These are phyloP conservation scores for Blechomonas ayalai DNA, from an alignment of 208 protist genomes.

Conservation along the genomic window DNA sequence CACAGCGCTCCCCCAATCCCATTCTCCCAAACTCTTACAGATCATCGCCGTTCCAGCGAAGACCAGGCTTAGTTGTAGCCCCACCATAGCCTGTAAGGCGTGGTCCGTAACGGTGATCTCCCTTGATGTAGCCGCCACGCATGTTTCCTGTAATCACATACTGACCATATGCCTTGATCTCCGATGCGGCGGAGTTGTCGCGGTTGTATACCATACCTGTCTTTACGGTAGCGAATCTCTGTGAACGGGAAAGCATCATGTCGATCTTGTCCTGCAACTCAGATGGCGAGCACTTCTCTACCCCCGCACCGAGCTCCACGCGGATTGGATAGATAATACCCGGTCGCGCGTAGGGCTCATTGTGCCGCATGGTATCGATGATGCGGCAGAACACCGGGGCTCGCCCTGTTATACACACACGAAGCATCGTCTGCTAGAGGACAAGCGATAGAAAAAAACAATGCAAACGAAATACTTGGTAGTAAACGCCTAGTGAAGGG, in stretches of 20 bases:
- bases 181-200: slow-evolving; percentile 47
- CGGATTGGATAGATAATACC: slow-evolving; percentile 78
- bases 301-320: slow-evolving; percentile 64
- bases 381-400: slow-evolving; percentile 80
- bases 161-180: slow-evolving; percentile 57
- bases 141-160: slow-evolving; percentile 83
- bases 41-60: slow-evolving; percentile 82
- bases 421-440: neutral
- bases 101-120: slow-evolving; percentile 75
- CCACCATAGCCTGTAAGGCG: slow-evolving; percentile 76
- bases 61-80: slow-evolving; percentile 73
- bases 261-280: slow-evolving; percentile 71
- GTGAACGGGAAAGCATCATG: slow-evolving; percentile 44
- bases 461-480: neutral
- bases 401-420: neutral
- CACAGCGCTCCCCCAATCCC: too few relatives aligned
- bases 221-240: slow-evolving; percentile 66
- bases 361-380: slow-evolving; percentile 59
- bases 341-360: slow-evolving; percentile 45
- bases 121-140: slow-evolving; percentile 82
- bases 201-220: slow-evolving; percentile 62
- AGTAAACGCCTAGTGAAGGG: slow-evolving; percentile 7
- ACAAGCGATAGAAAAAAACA: slow-evolving; percentile 10
- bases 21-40: slow-evolving; percentile 44
- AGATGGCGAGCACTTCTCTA: slow-evolving; percentile 40